Percentiles rank a stretch among this genome's conserved stretches.
Evolutionary conservation across 2,329 filamentous ascomycete species (phyloP).

Genomic region (Alternaria alternata): DNA sequence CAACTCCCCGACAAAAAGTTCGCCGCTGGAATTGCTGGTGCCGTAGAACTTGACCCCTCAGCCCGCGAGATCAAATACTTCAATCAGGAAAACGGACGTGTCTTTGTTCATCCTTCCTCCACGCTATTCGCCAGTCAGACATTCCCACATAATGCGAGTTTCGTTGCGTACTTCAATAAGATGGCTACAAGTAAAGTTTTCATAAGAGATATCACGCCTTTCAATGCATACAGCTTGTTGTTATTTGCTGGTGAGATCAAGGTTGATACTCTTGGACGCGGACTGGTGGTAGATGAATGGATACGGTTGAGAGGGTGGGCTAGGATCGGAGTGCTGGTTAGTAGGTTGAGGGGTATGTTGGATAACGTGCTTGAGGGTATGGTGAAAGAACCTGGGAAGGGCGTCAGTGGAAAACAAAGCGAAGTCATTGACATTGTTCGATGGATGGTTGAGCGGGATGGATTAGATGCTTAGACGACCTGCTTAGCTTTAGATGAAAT

Average conservation of each 20-base stretch:
- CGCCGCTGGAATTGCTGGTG: conserved; percentile 82
- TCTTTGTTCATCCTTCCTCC: conserved; percentile 92
- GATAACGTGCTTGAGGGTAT: conserved; percentile 83
- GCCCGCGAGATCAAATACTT: conserved; percentile 93
- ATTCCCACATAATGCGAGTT: conserved; percentile 77
- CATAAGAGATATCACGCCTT: conserved; percentile 88
- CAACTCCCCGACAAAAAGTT: conserved; percentile 97
- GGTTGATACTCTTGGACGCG: conserved; percentile 86
- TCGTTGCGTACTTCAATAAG: conserved; percentile 89
- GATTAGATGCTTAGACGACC: conserved; percentile 66
- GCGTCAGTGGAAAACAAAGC: conserved; percentile 58
- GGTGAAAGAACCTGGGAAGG: conserved; percentile 75
- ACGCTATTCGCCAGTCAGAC: conserved; percentile 84
- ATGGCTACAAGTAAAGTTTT: conserved; percentile 94
- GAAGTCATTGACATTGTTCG: conserved; percentile 79
- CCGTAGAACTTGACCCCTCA: conserved; percentile 92
- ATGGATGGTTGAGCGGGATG: conserved; percentile 87
- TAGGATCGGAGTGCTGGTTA: conserved; percentile 88
- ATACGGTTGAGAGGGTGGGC: conserved; percentile 88
- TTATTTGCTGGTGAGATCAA: conserved; percentile 86
- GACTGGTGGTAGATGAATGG: conserved; percentile 92
- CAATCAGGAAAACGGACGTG: conserved; percentile 64
- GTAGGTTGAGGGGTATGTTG: conserved; percentile 82
- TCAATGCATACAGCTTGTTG: conserved; percentile 87
- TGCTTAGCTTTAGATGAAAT: background rate